Evolutionary conservation across 1,284 basidiomycete species (phyloP).

Genomic region (Rhodotorula sp.): DNA sequence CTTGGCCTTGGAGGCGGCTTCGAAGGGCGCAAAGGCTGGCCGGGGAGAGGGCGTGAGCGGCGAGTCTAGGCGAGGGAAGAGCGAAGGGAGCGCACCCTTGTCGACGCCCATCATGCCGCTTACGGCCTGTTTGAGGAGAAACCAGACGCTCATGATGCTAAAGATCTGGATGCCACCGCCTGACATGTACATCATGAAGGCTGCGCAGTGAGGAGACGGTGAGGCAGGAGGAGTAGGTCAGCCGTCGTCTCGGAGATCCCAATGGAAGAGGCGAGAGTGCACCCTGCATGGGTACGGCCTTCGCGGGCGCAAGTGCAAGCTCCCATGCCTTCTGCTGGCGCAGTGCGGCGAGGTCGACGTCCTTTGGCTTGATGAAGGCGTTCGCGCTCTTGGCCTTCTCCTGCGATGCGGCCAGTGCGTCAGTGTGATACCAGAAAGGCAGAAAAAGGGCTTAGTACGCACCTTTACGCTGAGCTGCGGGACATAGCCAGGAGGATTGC

Average conservation of each 20-base stretch:
- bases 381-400: not conserved
- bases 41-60: not conserved
- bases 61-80: not conserved
- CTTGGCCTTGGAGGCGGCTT: constrained; percentile 29
- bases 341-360: constrained; percentile 34
- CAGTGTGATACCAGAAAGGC: accelerated
- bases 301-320: constrained; percentile 47
- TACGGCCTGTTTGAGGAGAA: constrained; percentile 48
- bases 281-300: constrained; percentile 49
- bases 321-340: constrained; percentile 48
- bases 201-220: constrained; percentile 12
- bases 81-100: constrained; percentile 29
- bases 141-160: constrained; percentile 48
- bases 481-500: constrained; percentile 26
- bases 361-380: not conserved
- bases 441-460: not conserved
- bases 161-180: constrained; percentile 49
- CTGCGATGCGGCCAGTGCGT: not conserved
- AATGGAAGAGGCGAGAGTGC: not conserved
- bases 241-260: not conserved
- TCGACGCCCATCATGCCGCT: constrained; percentile 44
- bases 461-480: constrained; percentile 17
- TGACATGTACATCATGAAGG: constrained; percentile 51
- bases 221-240: not conserved
- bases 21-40: constrained; percentile 44